Conservation (phyloP, 1,284 basidiomycete species). For the Bjerkandera adusta region DNA sequence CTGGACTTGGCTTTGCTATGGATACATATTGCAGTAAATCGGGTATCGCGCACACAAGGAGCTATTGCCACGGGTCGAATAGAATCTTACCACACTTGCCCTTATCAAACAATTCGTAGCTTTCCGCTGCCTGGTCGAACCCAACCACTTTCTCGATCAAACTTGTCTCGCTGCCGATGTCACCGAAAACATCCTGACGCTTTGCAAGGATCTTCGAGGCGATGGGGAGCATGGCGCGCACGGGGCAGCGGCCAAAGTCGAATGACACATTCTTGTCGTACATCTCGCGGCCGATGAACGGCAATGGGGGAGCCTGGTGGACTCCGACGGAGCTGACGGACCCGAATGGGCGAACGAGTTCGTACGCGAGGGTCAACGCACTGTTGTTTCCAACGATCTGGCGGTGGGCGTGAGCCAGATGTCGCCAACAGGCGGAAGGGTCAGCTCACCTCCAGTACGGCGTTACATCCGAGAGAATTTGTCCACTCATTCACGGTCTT, state of each 20-base stretch:
- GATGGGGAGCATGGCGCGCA: conserved; percentile 73
- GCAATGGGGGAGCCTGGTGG: conserved; percentile 53
- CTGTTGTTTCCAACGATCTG: conserved; percentile 80
- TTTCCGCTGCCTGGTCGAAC: conserved; percentile 52
- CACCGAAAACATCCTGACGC: conserved; percentile 67
- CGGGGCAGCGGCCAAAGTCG: conserved; percentile 87
- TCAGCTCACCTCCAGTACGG: conserved; percentile 58
- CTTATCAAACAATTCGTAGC: conserved; percentile 67
- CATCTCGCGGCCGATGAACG: conserved; percentile 59
- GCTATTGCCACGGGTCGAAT: conserved; percentile 62
- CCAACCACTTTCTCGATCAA: conserved; percentile 64
- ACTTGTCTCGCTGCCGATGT: conserved; percentile 53
- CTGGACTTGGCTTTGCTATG: too few species aligned
- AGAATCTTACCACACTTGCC: conserved; percentile 70
- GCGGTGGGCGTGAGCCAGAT: conserved; percentile 13
- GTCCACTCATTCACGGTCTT: conserved; percentile 50
- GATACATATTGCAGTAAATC: too few species aligned
- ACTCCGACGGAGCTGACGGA: conserved; percentile 81
- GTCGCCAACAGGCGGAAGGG: background rate
- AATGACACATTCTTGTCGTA: conserved; percentile 84
- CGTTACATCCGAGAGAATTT: conserved; percentile 54
- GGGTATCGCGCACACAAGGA: too few species aligned
- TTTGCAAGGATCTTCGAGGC: conserved; percentile 72
- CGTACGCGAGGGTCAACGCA: conserved; percentile 72
- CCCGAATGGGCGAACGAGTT: conserved; percentile 79